These are phyloP conservation scores for Gracilaria caudata DNA, from an alignment of 23 red algal genomes.

Conservation along the genomic window DNA sequence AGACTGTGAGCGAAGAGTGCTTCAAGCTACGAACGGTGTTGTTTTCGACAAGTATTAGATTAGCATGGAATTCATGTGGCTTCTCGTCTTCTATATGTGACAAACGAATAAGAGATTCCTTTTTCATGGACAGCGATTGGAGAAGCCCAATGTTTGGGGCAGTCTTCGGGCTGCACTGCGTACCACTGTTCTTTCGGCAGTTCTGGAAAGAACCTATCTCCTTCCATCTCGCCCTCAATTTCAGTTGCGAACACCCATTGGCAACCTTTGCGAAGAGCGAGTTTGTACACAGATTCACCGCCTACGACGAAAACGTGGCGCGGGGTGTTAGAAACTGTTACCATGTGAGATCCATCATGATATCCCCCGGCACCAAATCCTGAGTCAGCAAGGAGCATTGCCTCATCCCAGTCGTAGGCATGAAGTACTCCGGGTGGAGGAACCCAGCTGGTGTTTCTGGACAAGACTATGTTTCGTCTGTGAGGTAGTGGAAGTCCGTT, in stretches of 20 bases:
- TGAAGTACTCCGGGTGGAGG: constrained; percentile 58
- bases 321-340: background rate
- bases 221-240: constrained; percentile 40
- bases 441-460: constrained; percentile 35
- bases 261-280: constrained; percentile 37
- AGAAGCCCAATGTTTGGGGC: constrained; percentile 36
- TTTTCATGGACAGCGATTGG: background rate
- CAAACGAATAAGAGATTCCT: constrained; percentile 26
- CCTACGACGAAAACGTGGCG: constrained; percentile 81
- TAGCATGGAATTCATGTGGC: background rate
- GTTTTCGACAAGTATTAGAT: constrained; percentile 81
- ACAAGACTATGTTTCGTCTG: constrained; percentile 84
- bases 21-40: constrained; percentile 57
- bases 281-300: constrained; percentile 74
- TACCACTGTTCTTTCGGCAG: constrained; percentile 14
- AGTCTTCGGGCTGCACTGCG: constrained; percentile 2
- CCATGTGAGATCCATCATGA: constrained; percentile 6
- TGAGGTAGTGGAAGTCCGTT: constrained; percentile 55
- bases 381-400: constrained; percentile 51
- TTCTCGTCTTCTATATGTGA: constrained; percentile 4
- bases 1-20: constrained; percentile 54
- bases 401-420: constrained; percentile 61
- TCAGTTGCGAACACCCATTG: constrained; percentile 59
- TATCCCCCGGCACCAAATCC: constrained; percentile 61
- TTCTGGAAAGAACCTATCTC: constrained; percentile 47